Conservation (phyloP, 1,284 basidiomycete species). For the Tilletia horrida region DNA sequence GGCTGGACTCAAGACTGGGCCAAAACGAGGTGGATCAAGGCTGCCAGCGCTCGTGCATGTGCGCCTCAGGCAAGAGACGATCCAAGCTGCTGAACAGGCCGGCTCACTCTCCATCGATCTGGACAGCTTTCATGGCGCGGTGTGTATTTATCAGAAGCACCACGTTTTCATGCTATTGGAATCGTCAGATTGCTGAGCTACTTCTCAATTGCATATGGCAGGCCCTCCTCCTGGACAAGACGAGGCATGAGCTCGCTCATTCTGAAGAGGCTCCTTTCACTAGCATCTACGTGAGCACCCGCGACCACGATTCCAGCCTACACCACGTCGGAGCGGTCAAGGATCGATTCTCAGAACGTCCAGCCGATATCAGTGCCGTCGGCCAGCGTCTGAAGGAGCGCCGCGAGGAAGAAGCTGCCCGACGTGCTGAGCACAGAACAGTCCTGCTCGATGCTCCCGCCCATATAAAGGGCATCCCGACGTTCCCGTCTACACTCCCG, state of each 20-base stretch:
- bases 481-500: neutral
- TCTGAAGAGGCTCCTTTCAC: constrained; percentile 8
- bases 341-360: neutral
- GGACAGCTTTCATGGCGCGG: neutral
- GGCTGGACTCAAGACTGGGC: too few species aligned
- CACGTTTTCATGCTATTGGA: neutral
- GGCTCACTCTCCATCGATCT: neutral
- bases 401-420: constrained; percentile 11
- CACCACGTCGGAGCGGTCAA: neutral
- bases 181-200: neutral
- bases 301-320: neutral
- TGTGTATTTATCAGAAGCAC: neutral
- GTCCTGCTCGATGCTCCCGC: constrained; percentile 7
- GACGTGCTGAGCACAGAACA: constrained; percentile 5
- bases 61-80: neutral
- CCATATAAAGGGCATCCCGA: neutral
- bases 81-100: neutral
- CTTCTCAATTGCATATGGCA: neutral
- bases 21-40: too few species aligned
- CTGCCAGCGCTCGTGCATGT: neutral
- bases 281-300: neutral
- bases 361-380: neutral
- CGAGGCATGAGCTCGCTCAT: constrained; percentile 4
- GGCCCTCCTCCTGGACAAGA: constrained; percentile 1
- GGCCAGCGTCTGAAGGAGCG: constrained; percentile 16